Evolutionary conservation across 164 flowering plant genomes (phyloP).

Genomic region (Paratinospora sagittata): DNA sequence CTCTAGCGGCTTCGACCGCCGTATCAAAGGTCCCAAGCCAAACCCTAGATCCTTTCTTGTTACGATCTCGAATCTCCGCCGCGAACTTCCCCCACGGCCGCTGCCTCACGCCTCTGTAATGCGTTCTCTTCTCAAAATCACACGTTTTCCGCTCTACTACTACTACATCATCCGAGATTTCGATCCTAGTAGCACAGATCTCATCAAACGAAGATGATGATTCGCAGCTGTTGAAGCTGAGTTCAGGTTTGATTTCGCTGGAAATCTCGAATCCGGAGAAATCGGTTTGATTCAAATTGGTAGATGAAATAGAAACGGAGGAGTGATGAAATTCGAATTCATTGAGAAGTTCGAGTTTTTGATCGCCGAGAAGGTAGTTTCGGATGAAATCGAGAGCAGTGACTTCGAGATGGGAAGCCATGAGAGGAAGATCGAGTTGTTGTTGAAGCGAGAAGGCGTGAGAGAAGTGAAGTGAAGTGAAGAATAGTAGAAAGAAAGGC

Average conservation of each 20-base stretch:
- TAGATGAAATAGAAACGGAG: too few relatives aligned
- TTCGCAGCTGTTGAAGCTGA: conserved; percentile 15
- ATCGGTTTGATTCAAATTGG: too few relatives aligned
- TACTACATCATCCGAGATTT: neutral
- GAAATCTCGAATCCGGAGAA: neutral
- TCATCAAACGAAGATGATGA: conserved; percentile 25
- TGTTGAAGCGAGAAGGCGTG: neutral
- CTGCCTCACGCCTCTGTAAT: conserved; percentile 41
- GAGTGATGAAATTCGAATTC: too few relatives aligned
- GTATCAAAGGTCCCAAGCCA: conserved; percentile 47
- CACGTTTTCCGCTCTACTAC: neutral
- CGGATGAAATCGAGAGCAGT: conserved; percentile 32
- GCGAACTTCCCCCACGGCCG: conserved; percentile 52
- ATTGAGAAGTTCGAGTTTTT: too few relatives aligned
- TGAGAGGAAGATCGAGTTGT: too few relatives aligned
- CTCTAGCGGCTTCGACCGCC: conserved; percentile 40
- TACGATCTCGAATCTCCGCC: conserved; percentile 43
- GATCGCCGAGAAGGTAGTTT: conserved; percentile 33
- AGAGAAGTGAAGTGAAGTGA: too few relatives aligned
- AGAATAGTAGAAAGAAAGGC: too few relatives aligned
- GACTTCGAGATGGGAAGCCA: conserved; percentile 28
- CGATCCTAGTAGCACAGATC: conserved; percentile 16
- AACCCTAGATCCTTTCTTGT: conserved; percentile 28
- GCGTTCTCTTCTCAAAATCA: conserved; percentile 12
- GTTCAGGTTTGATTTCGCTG: neutral